Conservation (phyloP, 148 eudicot genomes). For the Fagopyrum esculentum region DNA sequence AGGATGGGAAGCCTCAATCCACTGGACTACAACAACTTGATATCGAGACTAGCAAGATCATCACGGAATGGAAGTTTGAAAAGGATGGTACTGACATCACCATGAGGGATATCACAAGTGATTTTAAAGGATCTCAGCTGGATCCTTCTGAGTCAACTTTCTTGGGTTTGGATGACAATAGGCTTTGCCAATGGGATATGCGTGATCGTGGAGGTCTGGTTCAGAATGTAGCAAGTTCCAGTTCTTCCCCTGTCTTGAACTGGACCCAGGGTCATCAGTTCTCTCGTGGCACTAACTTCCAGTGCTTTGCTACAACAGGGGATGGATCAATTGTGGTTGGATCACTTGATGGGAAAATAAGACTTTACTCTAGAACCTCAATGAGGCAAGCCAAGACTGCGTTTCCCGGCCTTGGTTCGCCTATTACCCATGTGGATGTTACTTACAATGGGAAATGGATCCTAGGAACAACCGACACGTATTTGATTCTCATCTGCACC, state of each 20-base stretch:
- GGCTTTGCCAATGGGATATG: slow-evolving; percentile 96
- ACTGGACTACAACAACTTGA: slow-evolving; percentile 81
- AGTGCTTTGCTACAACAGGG: slow-evolving; percentile 92
- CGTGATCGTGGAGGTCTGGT: slow-evolving; percentile 76
- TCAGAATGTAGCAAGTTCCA: slow-evolving; percentile 37
- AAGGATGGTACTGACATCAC: slow-evolving; percentile 80
- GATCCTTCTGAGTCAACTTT: slow-evolving; percentile 89
- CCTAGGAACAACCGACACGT: slow-evolving; percentile 82
- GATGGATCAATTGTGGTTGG: slow-evolving; percentile 98
- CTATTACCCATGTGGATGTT: slow-evolving; percentile 88
- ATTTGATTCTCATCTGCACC: slow-evolving; percentile 84
- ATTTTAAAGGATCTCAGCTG: slow-evolving; percentile 71
- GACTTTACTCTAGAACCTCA: slow-evolving; percentile 78
- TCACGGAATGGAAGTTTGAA: slow-evolving; percentile 88
- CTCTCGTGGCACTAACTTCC: slow-evolving; percentile 83
- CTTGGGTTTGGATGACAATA: slow-evolving; percentile 87
- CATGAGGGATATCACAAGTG: slow-evolving; percentile 87
- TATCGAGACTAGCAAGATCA: slow-evolving; percentile 86
- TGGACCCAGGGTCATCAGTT: slow-evolving; percentile 97
- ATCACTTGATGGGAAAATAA: slow-evolving; percentile 91
- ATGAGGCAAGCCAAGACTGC: slow-evolving; percentile 99
- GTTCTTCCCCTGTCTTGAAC: slow-evolving; percentile 59
- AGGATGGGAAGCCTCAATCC: slow-evolving; percentile 65
- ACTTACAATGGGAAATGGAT: slow-evolving; percentile 99
- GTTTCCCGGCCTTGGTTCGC: slow-evolving; percentile 90